Conservation (phyloP, 495 filamentous ascomycete species). For the Aspergillus haitiensis region DNA sequence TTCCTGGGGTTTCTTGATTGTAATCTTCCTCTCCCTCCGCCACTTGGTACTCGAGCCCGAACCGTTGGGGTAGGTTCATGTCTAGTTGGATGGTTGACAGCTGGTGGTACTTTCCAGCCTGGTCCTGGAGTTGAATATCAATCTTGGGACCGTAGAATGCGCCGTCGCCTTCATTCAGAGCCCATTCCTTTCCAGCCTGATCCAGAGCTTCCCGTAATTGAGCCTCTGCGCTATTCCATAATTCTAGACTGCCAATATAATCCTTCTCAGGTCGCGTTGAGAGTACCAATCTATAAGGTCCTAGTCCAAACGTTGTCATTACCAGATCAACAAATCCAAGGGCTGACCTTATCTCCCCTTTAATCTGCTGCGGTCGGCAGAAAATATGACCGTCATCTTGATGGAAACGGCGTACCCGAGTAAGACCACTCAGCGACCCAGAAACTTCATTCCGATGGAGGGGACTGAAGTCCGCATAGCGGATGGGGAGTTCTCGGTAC, state of each 20-base stretch:
- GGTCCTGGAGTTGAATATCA: constrained; percentile 80
- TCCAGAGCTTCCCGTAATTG: constrained; percentile 71
- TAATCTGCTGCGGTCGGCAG: constrained; percentile 80
- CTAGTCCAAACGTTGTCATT: constrained; percentile 72
- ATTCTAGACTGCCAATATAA: constrained; percentile 73
- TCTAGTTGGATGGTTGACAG: constrained; percentile 92
- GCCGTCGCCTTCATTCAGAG: constrained; percentile 76
- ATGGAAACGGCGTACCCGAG: constrained; percentile 88
- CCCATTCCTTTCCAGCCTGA: constrained; percentile 64
- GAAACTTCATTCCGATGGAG: constrained; percentile 90
- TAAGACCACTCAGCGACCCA: constrained; percentile 81
- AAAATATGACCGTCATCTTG: constrained; percentile 97
- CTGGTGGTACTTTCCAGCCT: constrained; percentile 86
- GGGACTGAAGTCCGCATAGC: constrained; percentile 91
- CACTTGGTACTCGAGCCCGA: constrained; percentile 69
- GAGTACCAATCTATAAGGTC: constrained; percentile 71
- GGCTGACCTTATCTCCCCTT: constrained; percentile 74
- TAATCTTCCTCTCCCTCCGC: constrained; percentile 58
- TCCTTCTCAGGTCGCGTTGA: constrained; percentile 77
- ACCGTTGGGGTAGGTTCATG: constrained; percentile 86
- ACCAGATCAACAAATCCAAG: constrained; percentile 78
- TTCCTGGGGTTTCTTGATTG: constrained; percentile 66
- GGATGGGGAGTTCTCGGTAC: constrained; percentile 81
- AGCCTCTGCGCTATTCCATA: constrained; percentile 80
- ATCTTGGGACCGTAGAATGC: constrained; percentile 97